Percentiles rank a stretch among this genome's conserved stretches.
Conservation (phyloP, 202 grass and related monocot genomes). For the Thinopyrum obtusiflorum region DNA sequence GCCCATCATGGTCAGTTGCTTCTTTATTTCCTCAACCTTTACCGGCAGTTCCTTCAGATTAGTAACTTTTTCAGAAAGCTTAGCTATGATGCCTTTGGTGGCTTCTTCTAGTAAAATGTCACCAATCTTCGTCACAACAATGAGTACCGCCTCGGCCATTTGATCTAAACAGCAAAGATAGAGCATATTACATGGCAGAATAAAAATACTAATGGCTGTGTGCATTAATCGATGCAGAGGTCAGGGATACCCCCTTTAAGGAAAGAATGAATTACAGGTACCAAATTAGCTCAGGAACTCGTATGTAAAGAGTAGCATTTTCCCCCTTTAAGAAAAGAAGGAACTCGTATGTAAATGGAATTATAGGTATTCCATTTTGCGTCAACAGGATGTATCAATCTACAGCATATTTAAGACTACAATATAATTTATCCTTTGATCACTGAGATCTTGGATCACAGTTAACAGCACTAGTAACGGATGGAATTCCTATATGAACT, state of each 20-base stretch:
- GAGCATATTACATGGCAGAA: neutral
- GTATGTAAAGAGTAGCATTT: neutral
- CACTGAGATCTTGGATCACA: neutral
- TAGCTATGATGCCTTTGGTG: neutral
- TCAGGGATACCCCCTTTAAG: neutral
- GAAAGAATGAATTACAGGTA: neutral
- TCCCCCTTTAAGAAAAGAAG: neutral
- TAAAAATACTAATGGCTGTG: neutral
- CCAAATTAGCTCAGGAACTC: neutral
- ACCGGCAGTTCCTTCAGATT: neutral
- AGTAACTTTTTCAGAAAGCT: conserved; percentile 26
- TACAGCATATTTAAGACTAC: neutral
- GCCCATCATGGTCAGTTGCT: conserved; percentile 15
- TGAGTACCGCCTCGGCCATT: conserved; percentile 1
- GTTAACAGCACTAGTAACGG: neutral
- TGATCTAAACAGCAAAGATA: conserved; percentile 7
- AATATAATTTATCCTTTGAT: neutral
- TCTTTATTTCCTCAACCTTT: conserved; percentile 7
- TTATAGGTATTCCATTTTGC: neutral
- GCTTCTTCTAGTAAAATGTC: neutral
- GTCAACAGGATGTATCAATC: neutral
- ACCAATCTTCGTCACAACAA: conserved; percentile 21
- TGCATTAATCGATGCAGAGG: neutral
- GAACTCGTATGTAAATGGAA: no score
- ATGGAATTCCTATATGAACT: neutral